Evolutionary conservation across 2,329 filamentous ascomycete species (phyloP).

Genomic region (Fusarium falciforme): DNA sequence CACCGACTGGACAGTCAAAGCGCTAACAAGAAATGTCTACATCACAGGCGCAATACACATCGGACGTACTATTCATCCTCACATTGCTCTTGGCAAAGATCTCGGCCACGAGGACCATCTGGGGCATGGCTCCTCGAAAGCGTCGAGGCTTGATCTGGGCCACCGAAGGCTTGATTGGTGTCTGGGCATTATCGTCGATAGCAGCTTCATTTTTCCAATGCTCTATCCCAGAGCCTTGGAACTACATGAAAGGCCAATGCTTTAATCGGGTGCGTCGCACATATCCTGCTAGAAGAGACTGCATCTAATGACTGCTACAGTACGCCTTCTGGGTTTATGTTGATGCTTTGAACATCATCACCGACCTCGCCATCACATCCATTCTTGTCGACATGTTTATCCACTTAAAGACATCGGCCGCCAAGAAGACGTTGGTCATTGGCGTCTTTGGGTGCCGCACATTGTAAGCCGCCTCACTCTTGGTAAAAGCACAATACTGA

Average conservation of each 20-base stretch:
- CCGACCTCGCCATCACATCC: constrained; percentile 10
- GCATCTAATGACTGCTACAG: background rate
- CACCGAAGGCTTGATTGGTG: constrained; percentile 19
- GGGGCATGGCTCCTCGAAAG: constrained; percentile 30
- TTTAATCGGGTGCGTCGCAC: constrained; percentile 20
- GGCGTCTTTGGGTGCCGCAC: constrained; percentile 23
- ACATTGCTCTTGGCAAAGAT: constrained; percentile 28
- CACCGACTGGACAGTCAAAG: background rate
- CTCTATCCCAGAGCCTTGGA: constrained; percentile 30
- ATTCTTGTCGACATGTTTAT: constrained; percentile 20
- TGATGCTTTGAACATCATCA: constrained; percentile 22
- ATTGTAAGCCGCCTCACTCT: constrained; percentile 4
- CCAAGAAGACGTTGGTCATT: constrained; percentile 23
- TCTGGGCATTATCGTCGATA: constrained; percentile 28
- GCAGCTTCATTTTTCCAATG: constrained; percentile 26
- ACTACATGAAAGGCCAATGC: constrained; percentile 27
- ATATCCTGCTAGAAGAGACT: background rate
- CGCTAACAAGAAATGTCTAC: background rate
- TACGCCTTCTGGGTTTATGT: constrained; percentile 25
- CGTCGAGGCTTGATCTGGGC: constrained; percentile 10
- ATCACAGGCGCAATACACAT: constrained; percentile 21
- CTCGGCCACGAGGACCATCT: constrained; percentile 33
- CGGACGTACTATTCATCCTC: constrained; percentile 24
- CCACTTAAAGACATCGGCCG: constrained; percentile 6
- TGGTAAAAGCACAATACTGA: background rate